Conservation (phyloP, 78 protist genomes). For the Protostelium mycophagum region DNA sequence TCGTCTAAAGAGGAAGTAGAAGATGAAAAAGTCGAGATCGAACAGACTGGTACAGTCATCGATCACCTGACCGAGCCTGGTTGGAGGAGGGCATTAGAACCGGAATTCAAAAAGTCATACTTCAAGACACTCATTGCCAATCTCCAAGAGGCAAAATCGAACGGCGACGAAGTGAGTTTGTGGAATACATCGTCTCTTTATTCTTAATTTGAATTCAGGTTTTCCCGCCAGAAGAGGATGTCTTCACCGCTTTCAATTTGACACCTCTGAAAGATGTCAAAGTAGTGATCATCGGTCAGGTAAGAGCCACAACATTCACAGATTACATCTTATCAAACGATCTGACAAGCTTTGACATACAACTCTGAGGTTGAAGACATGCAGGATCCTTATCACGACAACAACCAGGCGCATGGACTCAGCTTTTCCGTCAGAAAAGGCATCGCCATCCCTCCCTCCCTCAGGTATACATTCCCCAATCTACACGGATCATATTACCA, state of each 20-base stretch:
- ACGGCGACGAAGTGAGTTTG: not conserved
- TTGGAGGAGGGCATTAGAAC: slow-evolving; percentile 16
- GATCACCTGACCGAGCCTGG: not conserved
- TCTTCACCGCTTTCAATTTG: slow-evolving; percentile 57
- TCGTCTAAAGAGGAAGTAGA: slow-evolving; percentile 6
- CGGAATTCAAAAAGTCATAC: slow-evolving; percentile 13
- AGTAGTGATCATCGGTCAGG: slow-evolving; percentile 75
- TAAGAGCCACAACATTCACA: not conserved
- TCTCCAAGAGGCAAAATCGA: not conserved
- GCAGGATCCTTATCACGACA: slow-evolving; percentile 70
- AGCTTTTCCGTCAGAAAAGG: slow-evolving; percentile 62
- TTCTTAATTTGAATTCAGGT: not conserved
- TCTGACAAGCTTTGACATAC: no score
- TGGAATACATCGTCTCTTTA: not conserved
- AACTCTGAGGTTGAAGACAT: no score
- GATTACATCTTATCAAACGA: no score
- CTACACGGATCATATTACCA: not conserved
- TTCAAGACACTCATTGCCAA: slow-evolving; percentile 15
- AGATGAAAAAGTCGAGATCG: not conserved
- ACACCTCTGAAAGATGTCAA: slow-evolving; percentile 43
- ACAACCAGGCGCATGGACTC: slow-evolving; percentile 78
- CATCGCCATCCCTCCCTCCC: slow-evolving; percentile 48
- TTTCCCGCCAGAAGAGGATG: slow-evolving; percentile 46
- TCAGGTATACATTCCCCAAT: slow-evolving; percentile 7
- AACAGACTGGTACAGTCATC: not conserved